Conservation (phyloP, 2,329 filamentous ascomycete species). For the Nemania sp. region DNA sequence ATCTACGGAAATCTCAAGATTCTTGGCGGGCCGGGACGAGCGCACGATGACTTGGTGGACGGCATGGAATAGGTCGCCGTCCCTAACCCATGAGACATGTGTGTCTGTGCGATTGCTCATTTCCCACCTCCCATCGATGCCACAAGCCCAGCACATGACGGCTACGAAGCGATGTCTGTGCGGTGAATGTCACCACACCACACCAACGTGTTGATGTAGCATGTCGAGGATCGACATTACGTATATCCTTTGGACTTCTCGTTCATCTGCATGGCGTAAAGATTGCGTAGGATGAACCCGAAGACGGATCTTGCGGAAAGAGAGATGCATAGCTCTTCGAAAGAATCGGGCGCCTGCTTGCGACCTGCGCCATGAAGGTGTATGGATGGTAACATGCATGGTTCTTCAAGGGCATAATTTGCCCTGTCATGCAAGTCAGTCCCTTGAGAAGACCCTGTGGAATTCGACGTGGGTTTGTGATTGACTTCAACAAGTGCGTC, state of each 20-base stretch:
- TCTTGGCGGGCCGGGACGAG: background rate
- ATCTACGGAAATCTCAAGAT: background rate
- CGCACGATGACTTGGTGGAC: background rate
- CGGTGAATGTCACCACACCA: constrained; percentile 27
- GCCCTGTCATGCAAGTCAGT: background rate
- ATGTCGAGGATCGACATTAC: constrained; percentile 28
- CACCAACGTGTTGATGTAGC: constrained; percentile 19
- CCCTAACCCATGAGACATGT: constrained; percentile 3
- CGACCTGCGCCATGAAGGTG: constrained; percentile 10
- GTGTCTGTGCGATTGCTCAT: background rate
- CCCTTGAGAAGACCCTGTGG: background rate
- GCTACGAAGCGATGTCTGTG: constrained; percentile 2
- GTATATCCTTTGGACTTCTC: constrained; percentile 9
- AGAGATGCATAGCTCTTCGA: constrained; percentile 6
- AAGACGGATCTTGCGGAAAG: constrained; percentile 21
- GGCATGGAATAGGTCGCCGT: constrained; percentile 1
- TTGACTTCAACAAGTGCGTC: constrained; percentile 14
- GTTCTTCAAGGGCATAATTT: background rate
- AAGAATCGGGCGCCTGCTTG: constrained; percentile 3
- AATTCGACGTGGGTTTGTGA: background rate
- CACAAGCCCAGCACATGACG: constrained; percentile 28
- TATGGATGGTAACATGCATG: constrained; percentile 15
- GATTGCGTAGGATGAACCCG: constrained; percentile 2
- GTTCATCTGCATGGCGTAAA: constrained; percentile 4
- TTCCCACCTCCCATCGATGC: background rate